Evolutionary conservation across 257 asterid genomes (phyloP), one percentile per base, ranked within the genome.

Genomic region (Knoxia roxburghii): DNA sequence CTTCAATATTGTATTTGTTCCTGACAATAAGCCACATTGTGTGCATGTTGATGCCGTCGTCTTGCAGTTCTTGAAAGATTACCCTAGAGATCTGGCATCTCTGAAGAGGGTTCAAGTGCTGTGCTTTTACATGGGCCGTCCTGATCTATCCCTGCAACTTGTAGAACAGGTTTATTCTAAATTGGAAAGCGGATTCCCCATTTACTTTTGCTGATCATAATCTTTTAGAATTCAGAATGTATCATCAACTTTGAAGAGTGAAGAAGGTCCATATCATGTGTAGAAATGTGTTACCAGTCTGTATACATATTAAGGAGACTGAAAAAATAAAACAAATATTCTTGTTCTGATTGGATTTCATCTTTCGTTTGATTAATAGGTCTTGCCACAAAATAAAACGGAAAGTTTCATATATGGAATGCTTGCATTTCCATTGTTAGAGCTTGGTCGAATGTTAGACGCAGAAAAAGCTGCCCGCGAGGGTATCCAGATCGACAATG

Each of bases 371-470:
- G 41, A 66, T 61, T 53, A 26, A 71, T 87, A 93, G 98, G 95
- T 93, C 54, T 81, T 93, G 48, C 84, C 90, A 48, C 45, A 72
- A 40, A 93, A 93, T 76, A 86, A 75, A 63, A 68, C 57, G 48
- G 87, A 81, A 72, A 85, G 82, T 45, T 93, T 83, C 74, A 80
- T 93, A 69, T 83, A 93, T 60, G 96, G 98, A 64, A 85, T 93
- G 96, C 94, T 88, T 65, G 98, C 98, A 23, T 93, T 93, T 81
- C 72, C 96, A 15, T 76, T 93, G 59, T 74, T 93, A 60, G 98
- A 93, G 88, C 94, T 93, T 49, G 94, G 97, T 68, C 87, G 71
- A 69, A 81, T 87, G 79, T 83, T 61, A 58, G 97, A 85, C 52
- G 98, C 98, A 26, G 89, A 84, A 68, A 69, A 76, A 70, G 97